Evolutionary conservation across 2,329 filamentous ascomycete genomes (phyloP), one percentile per base, ranked within the genome.

Genomic region (Fusarium scirpi): DNA sequence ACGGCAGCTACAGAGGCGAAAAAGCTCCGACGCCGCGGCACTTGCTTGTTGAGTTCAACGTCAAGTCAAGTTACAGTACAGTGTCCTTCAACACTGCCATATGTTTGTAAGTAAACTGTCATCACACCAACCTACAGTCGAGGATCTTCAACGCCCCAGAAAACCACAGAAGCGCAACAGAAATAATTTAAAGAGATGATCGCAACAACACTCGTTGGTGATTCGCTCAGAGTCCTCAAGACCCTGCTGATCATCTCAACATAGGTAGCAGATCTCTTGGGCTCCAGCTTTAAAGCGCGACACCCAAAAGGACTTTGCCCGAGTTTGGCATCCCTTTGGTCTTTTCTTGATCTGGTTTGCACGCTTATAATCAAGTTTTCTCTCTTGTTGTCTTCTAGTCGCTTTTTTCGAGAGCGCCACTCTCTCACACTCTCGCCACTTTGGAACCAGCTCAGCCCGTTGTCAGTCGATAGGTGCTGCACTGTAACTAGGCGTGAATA

Each of bases 241-340:
- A 72, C 70, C 70, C 69, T 71, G 69, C 66, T 72, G 70, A 72
- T 72, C 70, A 72, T 52, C 58, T 58, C 61, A 52, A 47, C 56
- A 55, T 62, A 72, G 48, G 67, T 70, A 56, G 66, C 56, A 72
- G 58, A 72, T 72, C 69, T 64, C 49, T 58, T 55, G 30, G 52
- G 40, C 24, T 52, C 40, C 9, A 18, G 34, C 34, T 38, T 38
- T 38, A 25, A 34, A 53, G 18, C 40, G 55, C 54, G 48, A 59
- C 63, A 43, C 56, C 62, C 38, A 54, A 57, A 51, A 57, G 49
- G 44, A 66, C 49, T 51, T 56, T 71, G 32, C 49, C 69, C 53
- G 49, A 62, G 55, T 59, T 43, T 43, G n/a, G 49, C 25, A 43
- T 22, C 30, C 34, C 25, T 52, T 27, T 59, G 47, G 43, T 30